A percentile compares a stretch with the other conserved stretches of the same genome.
Conservation (phyloP, 176 grass and related monocot genomes). For the Oropetium thomaeum region DNA sequence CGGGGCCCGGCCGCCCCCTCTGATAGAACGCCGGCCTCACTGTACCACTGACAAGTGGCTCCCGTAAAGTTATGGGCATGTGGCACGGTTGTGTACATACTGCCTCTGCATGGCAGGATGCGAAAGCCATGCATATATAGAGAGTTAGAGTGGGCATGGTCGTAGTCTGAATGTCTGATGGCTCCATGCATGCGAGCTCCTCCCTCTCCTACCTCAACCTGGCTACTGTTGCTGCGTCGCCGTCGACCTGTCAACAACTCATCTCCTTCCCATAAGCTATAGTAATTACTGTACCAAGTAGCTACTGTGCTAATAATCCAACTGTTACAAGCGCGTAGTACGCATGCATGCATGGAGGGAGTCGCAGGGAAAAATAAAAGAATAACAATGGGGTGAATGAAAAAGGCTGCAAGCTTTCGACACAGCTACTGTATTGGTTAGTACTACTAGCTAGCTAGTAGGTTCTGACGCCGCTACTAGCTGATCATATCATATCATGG, state of each 20-base stretch:
- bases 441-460: too few relatives aligned
- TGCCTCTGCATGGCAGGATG: too few relatives aligned
- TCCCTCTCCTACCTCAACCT: too few relatives aligned
- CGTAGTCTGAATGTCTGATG: too few relatives aligned
- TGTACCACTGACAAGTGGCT: neutral
- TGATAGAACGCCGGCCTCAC: too few relatives aligned
- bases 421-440: neutral
- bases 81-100: neutral
- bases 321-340: neutral
- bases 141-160: too few relatives aligned
- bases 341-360: neutral
- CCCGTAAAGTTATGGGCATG: neutral
- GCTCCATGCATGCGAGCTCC: too few relatives aligned
- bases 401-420: neutral
- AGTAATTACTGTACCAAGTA: neutral
- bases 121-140: neutral
- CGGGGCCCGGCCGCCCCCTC: too few relatives aligned
- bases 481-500: constrained; percentile 5
- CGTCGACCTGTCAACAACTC: neutral
- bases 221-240: neutral
- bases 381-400: neutral
- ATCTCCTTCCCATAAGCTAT: neutral
- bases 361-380: neutral
- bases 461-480: neutral
- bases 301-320: neutral